These are phyloP conservation scores for Metarhizium rileyi DNA, from an alignment of 2,329 filamentous ascomycete genomes.

Conservation along the genomic window DNA sequence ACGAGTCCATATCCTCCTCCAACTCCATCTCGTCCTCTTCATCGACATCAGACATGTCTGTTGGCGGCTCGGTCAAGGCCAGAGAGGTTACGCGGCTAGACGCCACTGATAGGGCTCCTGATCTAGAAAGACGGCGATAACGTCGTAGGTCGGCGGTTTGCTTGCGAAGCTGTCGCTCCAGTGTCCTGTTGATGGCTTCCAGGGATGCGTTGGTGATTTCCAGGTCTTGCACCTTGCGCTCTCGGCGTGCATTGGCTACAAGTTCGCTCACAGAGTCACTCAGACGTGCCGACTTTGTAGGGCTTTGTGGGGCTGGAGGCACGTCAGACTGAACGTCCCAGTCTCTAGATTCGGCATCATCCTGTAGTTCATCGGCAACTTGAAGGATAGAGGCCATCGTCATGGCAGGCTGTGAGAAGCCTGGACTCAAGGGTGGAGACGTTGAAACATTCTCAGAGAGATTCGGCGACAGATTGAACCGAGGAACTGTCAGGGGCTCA, in stretches of 20 bases:
- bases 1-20: conserved; percentile 35
- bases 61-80: conserved; percentile 30
- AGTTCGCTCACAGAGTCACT: conserved; percentile 61
- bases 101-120: conserved; percentile 58
- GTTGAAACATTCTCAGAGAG: conserved; percentile 21
- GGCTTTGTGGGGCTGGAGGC: conserved; percentile 34
- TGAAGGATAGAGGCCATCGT: conserved; percentile 48
- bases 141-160: conserved; percentile 81
- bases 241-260: conserved; percentile 78
- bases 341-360: conserved; percentile 17
- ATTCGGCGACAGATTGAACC: conserved; percentile 21
- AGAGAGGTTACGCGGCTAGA: conserved; percentile 35
- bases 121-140: conserved; percentile 75
- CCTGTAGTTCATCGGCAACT: conserved; percentile 40
- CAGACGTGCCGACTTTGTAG: conserved; percentile 44
- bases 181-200: conserved; percentile 84
- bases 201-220: conserved; percentile 95
- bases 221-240: conserved; percentile 90
- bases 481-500: conserved; percentile 27
- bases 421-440: conserved; percentile 27
- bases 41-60: conserved; percentile 40
- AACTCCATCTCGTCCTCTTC: conserved; percentile 33
- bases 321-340: conserved; percentile 22
- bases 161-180: conserved; percentile 85
- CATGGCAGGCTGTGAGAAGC: conserved; percentile 24